Conservation (phyloP, 225 moss, liverwort and hornwort genomes). For the Polytrichum commune region DNA sequence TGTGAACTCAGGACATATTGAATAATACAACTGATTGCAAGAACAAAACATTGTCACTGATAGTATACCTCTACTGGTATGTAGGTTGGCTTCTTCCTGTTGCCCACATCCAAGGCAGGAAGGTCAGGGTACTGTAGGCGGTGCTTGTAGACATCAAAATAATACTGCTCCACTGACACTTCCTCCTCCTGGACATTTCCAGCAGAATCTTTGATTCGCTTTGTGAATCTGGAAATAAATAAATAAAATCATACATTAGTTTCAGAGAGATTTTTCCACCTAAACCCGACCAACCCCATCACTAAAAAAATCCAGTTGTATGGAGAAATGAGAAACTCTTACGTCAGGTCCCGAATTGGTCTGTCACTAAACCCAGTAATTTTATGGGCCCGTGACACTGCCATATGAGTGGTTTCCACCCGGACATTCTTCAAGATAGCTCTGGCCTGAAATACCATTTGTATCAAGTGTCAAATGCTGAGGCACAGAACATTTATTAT, state of each 20-base stretch:
- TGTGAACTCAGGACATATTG: background rate
- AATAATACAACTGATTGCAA: background rate
- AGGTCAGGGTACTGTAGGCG: slow-evolving; percentile 4
- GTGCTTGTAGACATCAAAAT: slow-evolving; percentile 10
- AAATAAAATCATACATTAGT: background rate
- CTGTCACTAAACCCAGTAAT: slow-evolving; percentile 38
- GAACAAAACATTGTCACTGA: background rate
- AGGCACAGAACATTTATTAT: too few species aligned
- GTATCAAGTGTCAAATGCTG: too few species aligned
- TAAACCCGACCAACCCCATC: background rate
- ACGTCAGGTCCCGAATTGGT: slow-evolving; percentile 26
- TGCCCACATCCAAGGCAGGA: slow-evolving; percentile 42
- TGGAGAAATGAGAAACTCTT: background rate
- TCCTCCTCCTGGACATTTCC: slow-evolving; percentile 7
- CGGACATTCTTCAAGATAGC: slow-evolving; percentile 40
- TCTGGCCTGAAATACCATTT: slow-evolving; percentile 21
- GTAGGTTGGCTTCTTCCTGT: slow-evolving; percentile 43
- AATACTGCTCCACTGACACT: slow-evolving; percentile 10
- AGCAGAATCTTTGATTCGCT: slow-evolving; percentile 3
- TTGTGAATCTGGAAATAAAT: slow-evolving; percentile 6
- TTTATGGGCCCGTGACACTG: slow-evolving; percentile 28
- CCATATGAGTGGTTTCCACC: slow-evolving; percentile 34
- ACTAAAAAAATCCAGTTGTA: background rate
- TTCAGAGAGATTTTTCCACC: background rate
- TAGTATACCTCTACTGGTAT: slow-evolving; percentile 9